Evolutionary conservation across 306 rosid genomes (phyloP).

Genomic region (Geum urbanum): DNA sequence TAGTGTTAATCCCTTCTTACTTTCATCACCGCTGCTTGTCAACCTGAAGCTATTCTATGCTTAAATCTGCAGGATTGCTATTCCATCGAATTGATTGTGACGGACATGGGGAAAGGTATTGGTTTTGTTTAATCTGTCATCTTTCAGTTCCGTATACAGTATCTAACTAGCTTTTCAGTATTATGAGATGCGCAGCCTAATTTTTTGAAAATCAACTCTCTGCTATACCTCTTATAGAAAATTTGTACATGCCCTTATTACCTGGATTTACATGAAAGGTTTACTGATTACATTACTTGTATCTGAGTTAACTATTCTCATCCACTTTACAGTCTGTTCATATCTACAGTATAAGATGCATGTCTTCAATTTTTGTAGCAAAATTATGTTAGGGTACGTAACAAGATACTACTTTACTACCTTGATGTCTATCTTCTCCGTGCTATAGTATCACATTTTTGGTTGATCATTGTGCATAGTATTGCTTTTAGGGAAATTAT

Average conservation of each 20-base stretch:
- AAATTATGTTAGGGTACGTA: background rate
- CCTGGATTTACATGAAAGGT: background rate
- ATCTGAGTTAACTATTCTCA: background rate
- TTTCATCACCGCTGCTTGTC: conserved; percentile 12
- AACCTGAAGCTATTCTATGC: conserved; percentile 25
- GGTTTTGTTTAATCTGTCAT: background rate
- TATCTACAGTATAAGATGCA: background rate
- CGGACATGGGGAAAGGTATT: conserved; percentile 82
- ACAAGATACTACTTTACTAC: background rate
- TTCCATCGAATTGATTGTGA: conserved; percentile 59
- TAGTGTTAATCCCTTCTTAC: background rate
- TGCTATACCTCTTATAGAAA: background rate
- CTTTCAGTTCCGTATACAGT: background rate
- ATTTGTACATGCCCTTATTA: background rate
- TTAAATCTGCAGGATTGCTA: conserved; percentile 62
- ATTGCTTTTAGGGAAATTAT: too few species aligned
- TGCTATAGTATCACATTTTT: background rate
- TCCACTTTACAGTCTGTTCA: background rate
- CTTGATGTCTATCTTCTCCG: background rate
- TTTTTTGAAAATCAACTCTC: background rate
- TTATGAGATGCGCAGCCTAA: background rate
- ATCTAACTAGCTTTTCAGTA: background rate
- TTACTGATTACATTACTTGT: background rate
- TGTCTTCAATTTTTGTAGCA: background rate
- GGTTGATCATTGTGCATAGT: too few species aligned